A percentile compares a stretch with the other conserved stretches of the same genome.
Conservation (phyloP, 202 grass and related monocot genomes). For the Carex sylvatica region DNA sequence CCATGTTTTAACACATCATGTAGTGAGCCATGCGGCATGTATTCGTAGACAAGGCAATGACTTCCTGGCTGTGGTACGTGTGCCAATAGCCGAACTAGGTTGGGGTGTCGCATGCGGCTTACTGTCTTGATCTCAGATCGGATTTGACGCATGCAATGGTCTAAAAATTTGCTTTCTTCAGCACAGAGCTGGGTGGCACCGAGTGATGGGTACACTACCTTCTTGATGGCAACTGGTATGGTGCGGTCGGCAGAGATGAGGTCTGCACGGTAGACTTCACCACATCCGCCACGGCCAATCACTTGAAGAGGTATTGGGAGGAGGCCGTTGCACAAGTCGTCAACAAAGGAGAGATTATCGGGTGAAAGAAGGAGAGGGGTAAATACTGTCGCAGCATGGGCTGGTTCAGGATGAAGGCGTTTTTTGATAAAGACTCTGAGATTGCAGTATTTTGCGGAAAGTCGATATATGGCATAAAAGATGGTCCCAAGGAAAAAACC, state of each 20-base stretch:
- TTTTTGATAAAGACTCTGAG: not conserved
- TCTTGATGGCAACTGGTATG: slow-evolving; percentile 30
- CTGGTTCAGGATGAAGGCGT: slow-evolving; percentile 4
- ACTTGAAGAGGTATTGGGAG: slow-evolving; percentile 11
- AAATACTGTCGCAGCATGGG: slow-evolving; percentile 12
- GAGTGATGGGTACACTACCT: slow-evolving; percentile 26
- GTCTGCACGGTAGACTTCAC: slow-evolving; percentile 35
- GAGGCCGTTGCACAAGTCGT: slow-evolving; percentile 1
- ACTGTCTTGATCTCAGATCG: slow-evolving; percentile 83
- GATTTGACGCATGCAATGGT: slow-evolving; percentile 77
- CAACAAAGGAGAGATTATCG: slow-evolving; percentile 20
- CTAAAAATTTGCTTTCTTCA: slow-evolving; percentile 75
- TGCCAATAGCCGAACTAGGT: slow-evolving; percentile 67
- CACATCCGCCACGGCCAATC: slow-evolving; percentile 35
- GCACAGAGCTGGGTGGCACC: slow-evolving; percentile 30
- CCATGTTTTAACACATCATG: slow-evolving; percentile 49
- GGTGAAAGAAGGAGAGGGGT: slow-evolving; percentile 20
- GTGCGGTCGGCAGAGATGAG: not conserved
- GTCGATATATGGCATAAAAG: slow-evolving; percentile 2
- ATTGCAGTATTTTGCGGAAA: not conserved
- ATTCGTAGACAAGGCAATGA: slow-evolving; percentile 82
- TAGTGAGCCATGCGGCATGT: slow-evolving; percentile 78
- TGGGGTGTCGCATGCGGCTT: slow-evolving; percentile 66
- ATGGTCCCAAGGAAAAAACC: not conserved
- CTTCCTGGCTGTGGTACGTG: slow-evolving; percentile 62